Percentiles rank a stretch among this genome's conserved stretches.
phyloP scores from a whole-genome alignment of 805 yeast genomes.

The Candida sphagnicola region DNA sequence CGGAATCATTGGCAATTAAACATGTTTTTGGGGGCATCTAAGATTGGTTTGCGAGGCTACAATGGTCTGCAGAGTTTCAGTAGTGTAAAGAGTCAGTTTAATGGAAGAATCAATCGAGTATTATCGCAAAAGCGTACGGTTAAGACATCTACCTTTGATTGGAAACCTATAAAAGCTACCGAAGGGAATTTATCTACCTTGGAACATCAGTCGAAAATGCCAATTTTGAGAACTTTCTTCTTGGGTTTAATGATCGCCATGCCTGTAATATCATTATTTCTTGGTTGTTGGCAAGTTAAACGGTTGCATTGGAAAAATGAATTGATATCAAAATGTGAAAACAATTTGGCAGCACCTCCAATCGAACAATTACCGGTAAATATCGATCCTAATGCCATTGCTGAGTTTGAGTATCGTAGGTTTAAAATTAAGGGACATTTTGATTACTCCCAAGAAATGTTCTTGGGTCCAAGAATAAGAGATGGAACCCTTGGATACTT shows the following conservation, averaged over 20 bases:
- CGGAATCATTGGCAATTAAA: no score
- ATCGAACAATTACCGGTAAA: conserved; percentile 60
- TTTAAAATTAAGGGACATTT: conserved; percentile 75
- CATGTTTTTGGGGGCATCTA: background rate
- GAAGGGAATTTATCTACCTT: conserved; percentile 31
- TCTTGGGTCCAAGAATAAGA: conserved; percentile 83
- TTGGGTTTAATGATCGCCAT: conserved; percentile 58
- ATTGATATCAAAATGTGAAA: conserved; percentile 79
- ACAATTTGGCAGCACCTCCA: conserved; percentile 69
- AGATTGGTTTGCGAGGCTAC: background rate
- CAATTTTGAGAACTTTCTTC: conserved; percentile 34
- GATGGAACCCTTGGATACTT: conserved; percentile 70
- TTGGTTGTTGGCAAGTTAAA: conserved; percentile 92
- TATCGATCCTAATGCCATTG: conserved; percentile 60
- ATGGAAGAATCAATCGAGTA: background rate
- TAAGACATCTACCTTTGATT: conserved; percentile 72
- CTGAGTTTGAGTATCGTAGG: conserved; percentile 76
- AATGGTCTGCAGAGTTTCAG: background rate
- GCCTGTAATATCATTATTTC: conserved; percentile 80
- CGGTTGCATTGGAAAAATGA: conserved; percentile 86
- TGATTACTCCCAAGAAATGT: conserved; percentile 81
- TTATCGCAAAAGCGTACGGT: background rate
- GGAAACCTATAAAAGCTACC: conserved; percentile 70
- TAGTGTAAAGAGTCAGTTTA: background rate
- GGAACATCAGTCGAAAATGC: conserved; percentile 36